Conservation (phyloP, 2,329 filamentous ascomycete species). For the Aspergillus thermomutatus region DNA sequence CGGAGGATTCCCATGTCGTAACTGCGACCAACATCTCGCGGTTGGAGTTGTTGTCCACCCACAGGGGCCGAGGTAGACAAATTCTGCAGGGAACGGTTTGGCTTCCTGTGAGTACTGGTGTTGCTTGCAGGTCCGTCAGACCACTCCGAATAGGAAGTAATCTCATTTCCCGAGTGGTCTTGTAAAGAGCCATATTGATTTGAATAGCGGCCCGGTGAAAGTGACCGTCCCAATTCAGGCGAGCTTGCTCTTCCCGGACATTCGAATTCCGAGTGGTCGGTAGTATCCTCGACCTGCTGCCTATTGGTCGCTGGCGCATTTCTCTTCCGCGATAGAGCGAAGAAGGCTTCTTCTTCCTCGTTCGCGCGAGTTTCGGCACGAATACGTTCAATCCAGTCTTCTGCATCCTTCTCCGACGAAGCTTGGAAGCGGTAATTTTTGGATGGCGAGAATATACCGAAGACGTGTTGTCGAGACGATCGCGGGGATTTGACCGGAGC, state of each 20-base stretch:
- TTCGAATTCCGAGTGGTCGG: slow-evolving; percentile 43
- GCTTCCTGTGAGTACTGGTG: slow-evolving; percentile 21
- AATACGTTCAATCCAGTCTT: slow-evolving; percentile 83
- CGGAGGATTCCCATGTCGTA: slow-evolving; percentile 54
- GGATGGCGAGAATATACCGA: slow-evolving; percentile 86
- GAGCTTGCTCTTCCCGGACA: slow-evolving; percentile 30
- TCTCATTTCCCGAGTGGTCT: slow-evolving; percentile 61
- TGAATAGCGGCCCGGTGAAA: slow-evolving; percentile 25
- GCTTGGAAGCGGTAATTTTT: slow-evolving; percentile 91
- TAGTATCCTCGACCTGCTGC: slow-evolving; percentile 36
- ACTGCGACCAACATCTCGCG: slow-evolving; percentile 60
- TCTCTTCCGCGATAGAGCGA: slow-evolving; percentile 37
- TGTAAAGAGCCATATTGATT: slow-evolving; percentile 37
- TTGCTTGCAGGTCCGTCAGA: slow-evolving; percentile 57
- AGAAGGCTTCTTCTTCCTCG: slow-evolving; percentile 81
- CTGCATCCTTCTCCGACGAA: slow-evolving; percentile 66
- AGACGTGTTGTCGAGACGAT: slow-evolving; percentile 79
- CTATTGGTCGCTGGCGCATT: slow-evolving; percentile 22
- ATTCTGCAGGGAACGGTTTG: slow-evolving; percentile 28
- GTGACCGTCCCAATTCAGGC: slow-evolving; percentile 30
- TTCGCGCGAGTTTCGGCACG: slow-evolving; percentile 77
- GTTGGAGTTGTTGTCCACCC: slow-evolving; percentile 30
- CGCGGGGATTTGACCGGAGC: slow-evolving; percentile 86
- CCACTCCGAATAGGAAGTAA: slow-evolving; percentile 82
- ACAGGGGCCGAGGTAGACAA: slow-evolving; percentile 26